Evolutionary conservation across 2,329 filamentous ascomycete species (phyloP).

Genomic region (Aspergillus uvarum): DNA sequence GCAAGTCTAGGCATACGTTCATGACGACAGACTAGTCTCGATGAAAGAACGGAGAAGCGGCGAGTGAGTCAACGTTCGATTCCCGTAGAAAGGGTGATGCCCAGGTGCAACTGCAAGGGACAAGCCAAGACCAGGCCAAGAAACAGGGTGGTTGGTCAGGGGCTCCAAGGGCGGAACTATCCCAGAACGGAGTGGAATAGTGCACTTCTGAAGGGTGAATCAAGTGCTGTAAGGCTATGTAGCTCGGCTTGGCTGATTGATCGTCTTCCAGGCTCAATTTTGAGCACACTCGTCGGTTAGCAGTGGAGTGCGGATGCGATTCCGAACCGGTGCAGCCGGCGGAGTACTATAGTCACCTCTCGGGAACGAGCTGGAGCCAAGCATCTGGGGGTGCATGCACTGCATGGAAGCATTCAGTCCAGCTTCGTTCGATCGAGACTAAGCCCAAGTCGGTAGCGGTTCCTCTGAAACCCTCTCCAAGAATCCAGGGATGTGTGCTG

Average conservation of each 20-base stretch:
- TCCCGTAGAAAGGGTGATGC: not conserved
- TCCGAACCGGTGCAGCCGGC: not conserved
- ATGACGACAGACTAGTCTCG: not conserved
- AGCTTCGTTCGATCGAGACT: not conserved
- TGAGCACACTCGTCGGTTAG: not conserved
- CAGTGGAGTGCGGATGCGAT: no score
- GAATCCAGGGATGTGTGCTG: not conserved
- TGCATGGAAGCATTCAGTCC: not conserved
- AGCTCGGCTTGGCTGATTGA: not conserved
- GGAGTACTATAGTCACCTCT: not conserved
- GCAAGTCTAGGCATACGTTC: not conserved
- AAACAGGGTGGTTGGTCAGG: not conserved
- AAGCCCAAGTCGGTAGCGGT: not conserved
- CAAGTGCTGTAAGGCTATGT: not conserved
- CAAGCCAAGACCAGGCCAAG: not conserved
- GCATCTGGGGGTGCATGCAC: not conserved
- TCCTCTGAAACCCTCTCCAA: not conserved
- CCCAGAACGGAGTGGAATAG: not conserved
- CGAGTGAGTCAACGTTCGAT: no score
- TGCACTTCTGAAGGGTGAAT: not conserved
- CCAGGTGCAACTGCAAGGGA: not conserved
- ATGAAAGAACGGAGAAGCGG: not conserved
- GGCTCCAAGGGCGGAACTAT: not conserved
- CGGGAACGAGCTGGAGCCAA: not conserved
- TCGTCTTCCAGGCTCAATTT: not conserved